Percentiles rank a stretch among this genome's conserved stretches.
These are phyloP conservation scores for Claviceps maximensis DNA, from an alignment of 2,329 filamentous ascomycete species.

Conservation along the genomic window DNA sequence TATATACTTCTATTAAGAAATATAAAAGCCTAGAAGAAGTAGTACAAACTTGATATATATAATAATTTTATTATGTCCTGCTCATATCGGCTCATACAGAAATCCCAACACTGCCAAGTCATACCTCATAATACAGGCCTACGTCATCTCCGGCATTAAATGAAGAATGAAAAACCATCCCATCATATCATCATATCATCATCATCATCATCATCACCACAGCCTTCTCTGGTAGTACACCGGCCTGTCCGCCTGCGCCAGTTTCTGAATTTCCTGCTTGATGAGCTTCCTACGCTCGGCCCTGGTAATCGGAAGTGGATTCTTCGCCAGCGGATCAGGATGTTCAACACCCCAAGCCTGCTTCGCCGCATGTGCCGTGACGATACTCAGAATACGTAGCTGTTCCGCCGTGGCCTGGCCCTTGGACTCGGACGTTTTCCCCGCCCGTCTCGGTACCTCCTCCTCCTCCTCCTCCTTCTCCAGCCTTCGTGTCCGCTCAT, in stretches of 20 bases:
- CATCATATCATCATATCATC: too few species aligned
- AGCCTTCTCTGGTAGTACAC: constrained; percentile 42
- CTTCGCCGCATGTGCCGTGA: constrained; percentile 19
- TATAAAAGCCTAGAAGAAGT: too few species aligned
- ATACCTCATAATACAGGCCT: too few species aligned
- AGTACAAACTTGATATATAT: too few species aligned
- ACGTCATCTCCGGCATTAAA: too few species aligned
- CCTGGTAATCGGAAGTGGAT: constrained; percentile 34
- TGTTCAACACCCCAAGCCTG: constrained; percentile 22
- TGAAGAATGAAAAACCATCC: too few species aligned
- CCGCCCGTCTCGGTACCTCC: constrained; percentile 4
- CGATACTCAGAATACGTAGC: constrained; percentile 18
- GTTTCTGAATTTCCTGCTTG: constrained; percentile 40
- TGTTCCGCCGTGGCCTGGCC: constrained; percentile 14
- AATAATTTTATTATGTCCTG: too few species aligned
- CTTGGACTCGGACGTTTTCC: constrained; percentile 4
- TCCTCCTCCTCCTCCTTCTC: background rate
- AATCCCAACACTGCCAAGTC: too few species aligned
- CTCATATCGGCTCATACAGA: too few species aligned
- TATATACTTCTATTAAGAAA: too few species aligned
- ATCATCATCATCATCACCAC: constrained; percentile 17
- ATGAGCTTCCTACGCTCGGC: constrained; percentile 44
- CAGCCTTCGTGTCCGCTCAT: background rate
- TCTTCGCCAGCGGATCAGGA: constrained; percentile 23
- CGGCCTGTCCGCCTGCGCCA: constrained; percentile 31